Evolutionary conservation across 768 basidiomycete species (phyloP).

Genomic region (Kwoniella pini): DNA sequence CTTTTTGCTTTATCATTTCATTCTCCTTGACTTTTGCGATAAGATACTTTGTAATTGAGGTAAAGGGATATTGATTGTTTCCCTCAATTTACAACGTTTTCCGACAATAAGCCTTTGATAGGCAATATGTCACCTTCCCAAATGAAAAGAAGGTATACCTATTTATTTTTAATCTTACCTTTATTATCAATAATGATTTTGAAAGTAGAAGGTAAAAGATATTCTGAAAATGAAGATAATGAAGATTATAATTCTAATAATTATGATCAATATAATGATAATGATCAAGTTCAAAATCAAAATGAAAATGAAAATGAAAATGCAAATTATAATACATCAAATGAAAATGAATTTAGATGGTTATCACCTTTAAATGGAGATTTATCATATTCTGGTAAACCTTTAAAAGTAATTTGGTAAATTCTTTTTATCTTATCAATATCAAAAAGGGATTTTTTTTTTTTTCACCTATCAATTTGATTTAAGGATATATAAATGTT

Average conservation of each 20-base stretch:
- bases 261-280: background rate
- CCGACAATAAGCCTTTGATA: slow-evolving; percentile 4
- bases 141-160: no score
- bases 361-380: slow-evolving; percentile 5
- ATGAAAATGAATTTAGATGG: slow-evolving; percentile 10
- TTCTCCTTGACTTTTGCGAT: no score
- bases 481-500: no score
- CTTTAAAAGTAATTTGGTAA: slow-evolving; percentile 19
- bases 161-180: no score
- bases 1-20: background rate
- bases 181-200: background rate
- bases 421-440: background rate
- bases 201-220: background rate
- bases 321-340: background rate
- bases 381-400: slow-evolving; percentile 4
- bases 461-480: no score
- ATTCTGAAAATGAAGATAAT: background rate
- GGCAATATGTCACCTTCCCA: background rate
- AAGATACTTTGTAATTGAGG: no score
- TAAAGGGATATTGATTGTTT: no score
- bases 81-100: no score
- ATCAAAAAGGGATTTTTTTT: no score
- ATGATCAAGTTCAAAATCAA: no score
- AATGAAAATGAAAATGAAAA: no score
- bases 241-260: background rate